Base-by-base conservation (phyloP, 2,329 filamentous ascomycete genomes). In the Alternaria infectoria region DNA sequence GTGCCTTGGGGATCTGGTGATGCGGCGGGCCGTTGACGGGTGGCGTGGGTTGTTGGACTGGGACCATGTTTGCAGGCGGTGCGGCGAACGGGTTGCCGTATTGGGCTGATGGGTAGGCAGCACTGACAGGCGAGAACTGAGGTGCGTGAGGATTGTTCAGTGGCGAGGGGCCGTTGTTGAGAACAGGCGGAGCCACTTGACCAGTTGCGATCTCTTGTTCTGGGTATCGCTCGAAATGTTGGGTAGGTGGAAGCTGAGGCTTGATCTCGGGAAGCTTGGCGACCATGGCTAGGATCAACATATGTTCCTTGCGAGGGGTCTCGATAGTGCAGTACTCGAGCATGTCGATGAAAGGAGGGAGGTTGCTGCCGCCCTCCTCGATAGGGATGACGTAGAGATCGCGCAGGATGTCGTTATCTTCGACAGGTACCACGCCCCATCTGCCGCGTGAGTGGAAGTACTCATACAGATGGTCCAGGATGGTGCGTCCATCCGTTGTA, bases 321-420 rank as follows among this genome's bases (percentile, higher is more conserved):
- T 94, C 92, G 30, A 97, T 87, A 28, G 88, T 88, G 77, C 94
- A 94, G 71, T 95, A 91, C 66, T 93, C 90, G n/a, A 98, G 86
- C 74, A 97, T 91, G 64, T 93, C 88, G 79, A 97, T 89, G 72
- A 97, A 97, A 65, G 94, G 92, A 0, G 96, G 95, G 46, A 95
- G 87, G 52, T 83, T 82, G 32, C 81, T 82, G 54, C 87, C 87
- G 32, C 92, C 93, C 6, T 89, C 86, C 30, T 93, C 88, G 5
- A 98, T 88, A 0, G 96, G 95, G 10, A 97, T 90, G 30, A 98
- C 87, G 78, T 98, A 98, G 2, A 94, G 92, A 76, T 98, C 95
- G 63, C 93, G 90, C 52, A 97, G 91, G 64, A 93, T 90, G 19
- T 89, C 87, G 75, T 95, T 92, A 13, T 90, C 90, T 13, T 78